Percentiles rank a stretch among this genome's conserved stretches.
Evolutionary conservation across 179 eudicot genomes (phyloP).

Genomic region (Nepenthes alata): DNA sequence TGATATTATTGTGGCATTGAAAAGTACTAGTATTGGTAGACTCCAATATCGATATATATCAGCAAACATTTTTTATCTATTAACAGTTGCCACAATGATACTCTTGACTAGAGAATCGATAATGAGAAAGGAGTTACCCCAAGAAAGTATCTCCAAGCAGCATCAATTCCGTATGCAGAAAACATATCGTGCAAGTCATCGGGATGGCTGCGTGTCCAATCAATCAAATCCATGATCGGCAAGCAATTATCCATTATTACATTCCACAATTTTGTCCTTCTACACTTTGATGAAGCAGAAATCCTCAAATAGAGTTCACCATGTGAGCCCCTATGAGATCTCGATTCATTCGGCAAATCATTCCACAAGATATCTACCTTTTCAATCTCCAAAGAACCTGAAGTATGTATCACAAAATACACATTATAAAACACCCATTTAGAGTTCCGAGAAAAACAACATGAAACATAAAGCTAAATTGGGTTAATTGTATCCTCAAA

Average conservation of each 20-base stretch:
- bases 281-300: slow-evolving; percentile 38
- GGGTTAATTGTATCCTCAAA: too few relatives aligned
- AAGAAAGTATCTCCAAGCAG: slow-evolving; percentile 52
- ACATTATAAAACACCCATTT: background rate
- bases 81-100: background rate
- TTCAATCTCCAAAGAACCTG: slow-evolving; percentile 66
- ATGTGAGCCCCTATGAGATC: slow-evolving; percentile 13
- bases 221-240: slow-evolving; percentile 59
- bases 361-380: slow-evolving; percentile 86
- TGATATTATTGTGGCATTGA: too few relatives aligned
- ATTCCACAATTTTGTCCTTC: slow-evolving; percentile 43
- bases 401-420: slow-evolving; percentile 3
- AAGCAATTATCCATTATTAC: slow-evolving; percentile 53
- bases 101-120: background rate
- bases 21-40: too few relatives aligned
- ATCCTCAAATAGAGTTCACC: slow-evolving; percentile 71
- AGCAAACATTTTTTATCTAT: too few relatives aligned
- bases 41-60: too few relatives aligned
- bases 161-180: slow-evolving; percentile 57
- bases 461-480: too few relatives aligned
- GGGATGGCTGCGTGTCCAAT: slow-evolving; percentile 84
- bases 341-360: slow-evolving; percentile 33
- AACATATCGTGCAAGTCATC: slow-evolving; percentile 63
- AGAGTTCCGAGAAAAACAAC: too few relatives aligned
- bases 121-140: slow-evolving; percentile 29